Evolutionary conservation across 2,329 filamentous ascomycete species (phyloP).

Genomic region (Thermomyces lanuginosus): DNA sequence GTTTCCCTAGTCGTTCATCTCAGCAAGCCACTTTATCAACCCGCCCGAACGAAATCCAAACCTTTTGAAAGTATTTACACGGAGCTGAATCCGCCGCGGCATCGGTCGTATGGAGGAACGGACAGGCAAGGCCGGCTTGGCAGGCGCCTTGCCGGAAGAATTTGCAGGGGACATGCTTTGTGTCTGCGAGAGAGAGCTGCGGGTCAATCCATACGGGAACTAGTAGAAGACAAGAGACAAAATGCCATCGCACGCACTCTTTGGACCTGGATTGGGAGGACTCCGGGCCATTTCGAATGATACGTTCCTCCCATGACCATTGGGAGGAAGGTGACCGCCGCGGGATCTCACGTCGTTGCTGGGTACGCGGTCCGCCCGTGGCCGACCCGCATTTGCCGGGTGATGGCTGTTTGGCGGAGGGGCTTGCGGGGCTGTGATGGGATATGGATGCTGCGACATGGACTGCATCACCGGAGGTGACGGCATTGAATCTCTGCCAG

Average conservation of each 20-base stretch:
- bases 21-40: neutral
- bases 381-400: conserved; percentile 10
- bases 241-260: conserved; percentile 15
- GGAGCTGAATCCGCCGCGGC: conserved; percentile 65
- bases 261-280: conserved; percentile 29
- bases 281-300: conserved; percentile 33
- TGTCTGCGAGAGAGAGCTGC: conserved; percentile 48
- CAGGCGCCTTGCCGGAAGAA: conserved; percentile 95
- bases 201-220: conserved; percentile 2
- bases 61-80: conserved; percentile 99
- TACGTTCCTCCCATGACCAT: conserved; percentile 27
- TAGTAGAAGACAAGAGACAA: conserved; percentile 1
- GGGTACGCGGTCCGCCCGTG: conserved; percentile 13
- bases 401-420: conserved; percentile 8
- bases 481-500: no score
- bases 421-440: conserved; percentile 9
- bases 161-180: conserved; percentile 95
- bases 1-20: conserved; percentile 50
- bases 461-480: conserved; percentile 10
- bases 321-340: conserved; percentile 19
- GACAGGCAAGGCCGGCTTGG: conserved; percentile 88
- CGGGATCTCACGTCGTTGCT: conserved; percentile 28
- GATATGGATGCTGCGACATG: conserved; percentile 3
- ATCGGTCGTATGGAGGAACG: conserved; percentile 87
- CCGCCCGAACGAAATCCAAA: conserved; percentile 26